Percentiles rank a stretch among this genome's conserved stretches.
These are phyloP conservation scores for Hypomyces perniciosus DNA, from an alignment of 2,329 filamentous ascomycete genomes.

Conservation along the genomic window DNA sequence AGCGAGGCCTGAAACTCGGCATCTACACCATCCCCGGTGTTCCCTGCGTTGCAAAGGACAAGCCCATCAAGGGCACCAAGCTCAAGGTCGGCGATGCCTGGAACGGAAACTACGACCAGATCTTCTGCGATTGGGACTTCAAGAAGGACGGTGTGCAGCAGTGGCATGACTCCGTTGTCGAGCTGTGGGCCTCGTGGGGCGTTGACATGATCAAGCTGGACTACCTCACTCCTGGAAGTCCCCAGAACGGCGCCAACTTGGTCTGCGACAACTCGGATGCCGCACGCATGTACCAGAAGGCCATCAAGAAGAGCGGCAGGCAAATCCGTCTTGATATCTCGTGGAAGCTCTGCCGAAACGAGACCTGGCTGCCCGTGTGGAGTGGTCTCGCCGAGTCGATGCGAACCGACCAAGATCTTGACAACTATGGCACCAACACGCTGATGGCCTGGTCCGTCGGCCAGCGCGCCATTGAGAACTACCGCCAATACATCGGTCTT, in stretches of 20 bases:
- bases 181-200: slow-evolving; percentile 12
- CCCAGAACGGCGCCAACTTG: slow-evolving; percentile 11
- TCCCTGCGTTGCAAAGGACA: slow-evolving; percentile 10
- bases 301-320: slow-evolving; percentile 8
- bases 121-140: slow-evolving; percentile 12
- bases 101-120: slow-evolving; percentile 11
- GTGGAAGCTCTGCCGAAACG: slow-evolving; percentile 14
- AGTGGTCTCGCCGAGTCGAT: slow-evolving; percentile 9
- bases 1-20: slow-evolving; percentile 6
- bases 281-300: slow-evolving; percentile 8
- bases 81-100: slow-evolving; percentile 1
- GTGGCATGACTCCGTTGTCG: slow-evolving; percentile 12
- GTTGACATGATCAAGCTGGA: slow-evolving; percentile 15
- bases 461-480: slow-evolving; percentile 13
- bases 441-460: slow-evolving; percentile 9
- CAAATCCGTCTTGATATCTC: slow-evolving; percentile 11
- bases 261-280: slow-evolving; percentile 9
- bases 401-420: slow-evolving; percentile 11
- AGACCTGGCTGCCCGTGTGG: slow-evolving; percentile 13
- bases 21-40: slow-evolving; percentile 13
- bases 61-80: slow-evolving; percentile 10
- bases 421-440: slow-evolving; percentile 12
- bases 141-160: slow-evolving; percentile 11
- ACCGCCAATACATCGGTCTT: slow-evolving; percentile 12
- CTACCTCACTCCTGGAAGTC: slow-evolving; percentile 11